Percentiles rank a stretch among this genome's conserved stretches.
These are phyloP conservation scores for Sporothrix euskadiensis DNA, from an alignment of 2,329 filamentous ascomycete genomes.

Conservation along the genomic window DNA sequence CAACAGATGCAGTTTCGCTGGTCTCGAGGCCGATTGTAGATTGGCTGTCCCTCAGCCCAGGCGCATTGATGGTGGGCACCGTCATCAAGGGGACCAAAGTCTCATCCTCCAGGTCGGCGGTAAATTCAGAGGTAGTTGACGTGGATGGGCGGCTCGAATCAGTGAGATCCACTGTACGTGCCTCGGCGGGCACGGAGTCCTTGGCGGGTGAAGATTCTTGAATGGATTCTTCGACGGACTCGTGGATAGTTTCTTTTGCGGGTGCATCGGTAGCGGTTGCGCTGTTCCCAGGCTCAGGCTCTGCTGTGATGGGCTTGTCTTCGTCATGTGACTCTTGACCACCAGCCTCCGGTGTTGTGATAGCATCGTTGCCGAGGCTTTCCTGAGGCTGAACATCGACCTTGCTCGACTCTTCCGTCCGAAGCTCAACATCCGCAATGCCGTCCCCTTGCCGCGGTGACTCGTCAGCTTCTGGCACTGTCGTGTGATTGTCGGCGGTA, in stretches of 20 bases:
- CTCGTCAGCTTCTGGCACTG: background rate
- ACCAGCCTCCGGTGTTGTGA: background rate
- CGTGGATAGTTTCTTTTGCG: background rate
- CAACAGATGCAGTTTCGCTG: conserved; percentile 36
- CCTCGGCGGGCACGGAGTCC: background rate
- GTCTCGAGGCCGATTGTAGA: conserved; percentile 20
- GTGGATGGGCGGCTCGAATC: conserved; percentile 17
- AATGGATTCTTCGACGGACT: background rate
- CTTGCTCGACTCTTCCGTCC: background rate
- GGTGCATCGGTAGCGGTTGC: background rate
- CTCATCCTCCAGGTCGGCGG: conserved; percentile 23
- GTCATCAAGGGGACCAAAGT: background rate
- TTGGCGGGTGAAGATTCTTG: background rate
- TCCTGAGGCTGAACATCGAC: background rate
- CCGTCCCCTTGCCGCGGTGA: background rate
- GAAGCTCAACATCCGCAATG: background rate
- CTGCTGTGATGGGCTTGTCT: background rate
- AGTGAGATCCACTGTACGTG: background rate
- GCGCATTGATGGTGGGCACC: conserved; percentile 20
- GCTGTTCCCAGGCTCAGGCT: background rate
- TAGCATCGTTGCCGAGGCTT: background rate
- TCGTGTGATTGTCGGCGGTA: background rate
- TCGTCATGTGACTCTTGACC: background rate
- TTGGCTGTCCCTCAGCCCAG: conserved; percentile 21
- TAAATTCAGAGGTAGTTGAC: conserved; percentile 24